A percentile compares a stretch with the other conserved stretches of the same genome.
These are phyloP conservation scores for Leucocoprinus birnbaumii DNA, from an alignment of 768 basidiomycete genomes.

Conservation along the genomic window DNA sequence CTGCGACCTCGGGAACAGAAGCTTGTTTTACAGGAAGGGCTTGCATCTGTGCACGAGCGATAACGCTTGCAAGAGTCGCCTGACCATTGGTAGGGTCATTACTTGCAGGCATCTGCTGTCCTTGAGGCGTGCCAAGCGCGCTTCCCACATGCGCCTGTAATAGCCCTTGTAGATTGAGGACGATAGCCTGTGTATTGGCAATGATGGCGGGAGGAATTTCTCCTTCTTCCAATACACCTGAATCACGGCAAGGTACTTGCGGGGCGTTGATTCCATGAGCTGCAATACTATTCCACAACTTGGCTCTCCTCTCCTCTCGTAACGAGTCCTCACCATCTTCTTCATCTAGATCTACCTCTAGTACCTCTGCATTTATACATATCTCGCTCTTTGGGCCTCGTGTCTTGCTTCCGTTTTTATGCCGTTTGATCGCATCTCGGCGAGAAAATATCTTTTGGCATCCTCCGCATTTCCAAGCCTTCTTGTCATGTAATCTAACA, in stretches of 20 bases:
- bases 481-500: conserved; percentile 65
- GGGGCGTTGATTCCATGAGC: conserved; percentile 20
- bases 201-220: conserved; percentile 52
- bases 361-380: conserved; percentile 57
- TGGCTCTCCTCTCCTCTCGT: conserved; percentile 58
- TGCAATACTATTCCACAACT: conserved; percentile 54
- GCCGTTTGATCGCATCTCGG: conserved; percentile 78
- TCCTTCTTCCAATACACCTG: conserved; percentile 52
- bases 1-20: conserved; percentile 13
- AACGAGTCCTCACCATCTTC: conserved; percentile 40
- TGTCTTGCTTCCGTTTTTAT: conserved; percentile 58
- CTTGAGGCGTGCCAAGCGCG: conserved; percentile 43
- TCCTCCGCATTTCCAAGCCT: conserved; percentile 70
- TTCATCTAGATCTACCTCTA: conserved; percentile 53
- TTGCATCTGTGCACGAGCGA: conserved; percentile 66
- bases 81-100: conserved; percentile 52
- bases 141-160: conserved; percentile 57
- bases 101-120: conserved; percentile 24
- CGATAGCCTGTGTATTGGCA: conserved; percentile 44
- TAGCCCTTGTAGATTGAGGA: conserved; percentile 52
- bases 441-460: conserved; percentile 74
- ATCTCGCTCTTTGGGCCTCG: conserved; percentile 47
- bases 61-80: conserved; percentile 68
- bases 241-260: conserved; percentile 22
- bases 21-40: conserved; percentile 24